Percentiles rank a stretch among this genome's conserved stretches.
Evolutionary conservation across 306 rosid genomes (phyloP).

Genomic region (Casuarina equisetifolia): DNA sequence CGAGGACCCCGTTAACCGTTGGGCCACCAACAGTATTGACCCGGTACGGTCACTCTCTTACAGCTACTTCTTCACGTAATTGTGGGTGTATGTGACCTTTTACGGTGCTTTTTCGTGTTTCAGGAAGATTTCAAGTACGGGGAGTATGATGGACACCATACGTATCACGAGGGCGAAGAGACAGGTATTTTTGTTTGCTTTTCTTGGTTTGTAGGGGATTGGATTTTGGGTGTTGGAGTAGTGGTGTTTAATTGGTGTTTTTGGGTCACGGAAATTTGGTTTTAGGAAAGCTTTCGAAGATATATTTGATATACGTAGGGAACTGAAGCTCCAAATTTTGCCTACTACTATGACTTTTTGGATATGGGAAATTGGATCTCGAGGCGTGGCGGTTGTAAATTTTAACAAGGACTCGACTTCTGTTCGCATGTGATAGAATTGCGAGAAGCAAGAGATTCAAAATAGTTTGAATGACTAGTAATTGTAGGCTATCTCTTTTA

Average conservation of each 20-base stretch:
- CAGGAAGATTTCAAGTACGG: slow-evolving; percentile 87
- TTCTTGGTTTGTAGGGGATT: neutral
- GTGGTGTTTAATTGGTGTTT: neutral
- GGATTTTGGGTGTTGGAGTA: neutral
- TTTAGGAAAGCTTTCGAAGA: neutral
- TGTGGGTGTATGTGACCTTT: neutral
- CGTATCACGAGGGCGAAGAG: slow-evolving; percentile 65
- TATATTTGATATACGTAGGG: neutral
- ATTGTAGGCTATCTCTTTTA: neutral
- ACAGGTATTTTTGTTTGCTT: slow-evolving; percentile 34
- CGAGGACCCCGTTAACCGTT: slow-evolving; percentile 72
- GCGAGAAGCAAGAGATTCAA: neutral
- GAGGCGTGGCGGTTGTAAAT: neutral
- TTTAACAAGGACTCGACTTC: neutral
- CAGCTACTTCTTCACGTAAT: neutral
- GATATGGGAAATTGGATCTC: slow-evolving; percentile 2
- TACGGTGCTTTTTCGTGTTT: slow-evolving; percentile 18
- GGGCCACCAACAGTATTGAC: slow-evolving; percentile 58
- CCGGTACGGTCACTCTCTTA: slow-evolving; percentile 34
- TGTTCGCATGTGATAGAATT: neutral
- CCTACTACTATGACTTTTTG: neutral
- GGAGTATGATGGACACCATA: slow-evolving; percentile 76
- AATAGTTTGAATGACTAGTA: neutral
- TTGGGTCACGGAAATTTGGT: neutral
- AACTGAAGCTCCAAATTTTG: neutral